Base-by-base conservation (phyloP, 2,329 filamentous ascomycete species). In the Penicillium sp. region DNA sequence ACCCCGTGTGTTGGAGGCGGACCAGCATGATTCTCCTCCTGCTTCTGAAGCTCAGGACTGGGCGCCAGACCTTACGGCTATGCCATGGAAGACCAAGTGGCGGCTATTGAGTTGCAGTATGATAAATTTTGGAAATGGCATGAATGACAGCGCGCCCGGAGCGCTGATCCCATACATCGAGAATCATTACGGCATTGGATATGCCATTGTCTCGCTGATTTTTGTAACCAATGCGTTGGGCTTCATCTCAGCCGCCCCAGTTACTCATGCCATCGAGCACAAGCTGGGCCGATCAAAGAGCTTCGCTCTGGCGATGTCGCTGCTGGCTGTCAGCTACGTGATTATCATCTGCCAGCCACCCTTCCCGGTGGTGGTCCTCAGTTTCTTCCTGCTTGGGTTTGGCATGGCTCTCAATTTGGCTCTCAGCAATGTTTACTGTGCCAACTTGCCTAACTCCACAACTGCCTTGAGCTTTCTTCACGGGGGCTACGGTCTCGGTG, bases 81-180 rank as follows among this genome's bases (percentile, higher is more conserved):
- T 34, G 24, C 38, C 52, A 11, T 49, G 39, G 49, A 55, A 82
- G 78, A 90, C 89, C 65, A 82, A 80, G 51, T 90, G 78, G 70
- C 75, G 87, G 32, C 73, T 90, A 26, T 62, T 83, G 8, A 76
- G 80, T 9, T 76, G 78, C 11, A 88, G 84, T 54, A 61, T 86
- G 38, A 78, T 84, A 51, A 84, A 80, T 49, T 77, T 93, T 51
- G 76, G 77, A 2, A 83, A 84, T 58, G 89, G 87, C 0, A 69
- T 93, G 49, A 87, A 81, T 56, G 89, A 94, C 66, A 80, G 82
- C 37, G 83, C 85, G 0, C 81, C 87, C 1, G 88, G 88, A 61
- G 86, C 88, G 9, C 63, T 93, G 48, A 86, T 94, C 56, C 88
- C 88, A 0, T 89, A 89, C 61, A 86, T 94, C 66, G 86, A 91